Evolutionary conservation across 495 filamentous ascomycete genomes (phyloP), one percentile per base, ranked within the genome.

Genomic region (Polyplosphaeria fusca): DNA sequence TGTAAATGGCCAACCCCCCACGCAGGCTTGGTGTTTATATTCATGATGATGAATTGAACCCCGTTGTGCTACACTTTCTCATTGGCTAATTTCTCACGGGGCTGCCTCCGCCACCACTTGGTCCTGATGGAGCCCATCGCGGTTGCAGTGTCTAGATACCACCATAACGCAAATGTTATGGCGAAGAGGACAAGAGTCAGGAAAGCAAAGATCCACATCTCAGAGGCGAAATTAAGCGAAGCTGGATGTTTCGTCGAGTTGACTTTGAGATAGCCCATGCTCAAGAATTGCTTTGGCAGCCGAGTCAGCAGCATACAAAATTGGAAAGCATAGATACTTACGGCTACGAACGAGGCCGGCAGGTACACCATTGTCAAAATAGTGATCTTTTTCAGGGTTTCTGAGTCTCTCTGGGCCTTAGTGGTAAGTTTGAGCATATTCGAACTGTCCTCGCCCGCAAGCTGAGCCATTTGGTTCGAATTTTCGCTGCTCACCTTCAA

Each of bases 151-250:
- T 58, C 55, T n/a, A 58, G 13, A 25, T 32, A 58, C 5, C 27
- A 1, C 55, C 55, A 58, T 5, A 58, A 25, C 12, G 35, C 55
- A 30, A 58, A 23, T 3, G 47, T 51, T n/a, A 58, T 13, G n/a
- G 35, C 44, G 5, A 58, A 30, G 1, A 58, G 32, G 23, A 44
- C 22, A 12, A 44, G 19, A 5, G 55, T 50, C 3, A 58, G 40
- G 11, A 51, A 24, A 11, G 11, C 46, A 32, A 58, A 58, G 13
- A 58, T 51, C 46, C 45, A 50, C 55, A 58, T 58, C n/a, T 58
- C 55, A 9, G n/a, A 19, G 4, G 45, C 37, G 26, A 58, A 51
- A n/a, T 50, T 30, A 5, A 58, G 28, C 9, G 55, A 42, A 4
- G 39, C 7, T 30, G 38, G 55, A 20, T 58, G 35, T 1, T 32